A percentile compares a stretch with the other conserved stretches of the same genome.
These are phyloP conservation scores for Thielaviopsis cerberus DNA, from an alignment of 2,329 filamentous ascomycete species.

Conservation along the genomic window DNA sequence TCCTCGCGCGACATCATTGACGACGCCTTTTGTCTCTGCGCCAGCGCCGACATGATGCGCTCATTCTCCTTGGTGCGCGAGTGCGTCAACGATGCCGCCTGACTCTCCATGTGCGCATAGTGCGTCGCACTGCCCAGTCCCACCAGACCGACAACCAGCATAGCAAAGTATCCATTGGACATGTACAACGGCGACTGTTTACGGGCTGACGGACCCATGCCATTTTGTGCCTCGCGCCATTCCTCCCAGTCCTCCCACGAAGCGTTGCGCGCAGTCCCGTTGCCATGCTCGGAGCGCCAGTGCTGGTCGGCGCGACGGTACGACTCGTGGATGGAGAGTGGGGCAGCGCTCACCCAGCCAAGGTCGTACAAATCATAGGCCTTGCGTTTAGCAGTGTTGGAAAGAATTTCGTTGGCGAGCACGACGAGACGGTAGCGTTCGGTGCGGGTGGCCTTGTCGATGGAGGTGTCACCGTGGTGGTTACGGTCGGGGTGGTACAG, in stretches of 20 bases:
- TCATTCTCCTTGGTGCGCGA: slow-evolving; percentile 46
- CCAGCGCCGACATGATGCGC: slow-evolving; percentile 33
- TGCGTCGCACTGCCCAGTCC: slow-evolving; percentile 51
- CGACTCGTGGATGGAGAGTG: slow-evolving; percentile 25
- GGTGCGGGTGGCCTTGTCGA: slow-evolving; percentile 31
- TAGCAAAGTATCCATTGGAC: slow-evolving; percentile 61
- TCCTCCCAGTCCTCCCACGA: slow-evolving; percentile 97
- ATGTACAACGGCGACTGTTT: slow-evolving; percentile 44
- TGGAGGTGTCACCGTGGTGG: slow-evolving; percentile 15
- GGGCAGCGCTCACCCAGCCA: slow-evolving; percentile 54
- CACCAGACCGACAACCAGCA: slow-evolving; percentile 50
- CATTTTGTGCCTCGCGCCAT: slow-evolving; percentile 43
- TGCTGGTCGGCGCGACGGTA: slow-evolving; percentile 24
- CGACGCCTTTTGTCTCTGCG: slow-evolving; percentile 27
- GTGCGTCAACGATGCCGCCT: slow-evolving; percentile 44
- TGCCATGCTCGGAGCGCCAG: slow-evolving; percentile 28
- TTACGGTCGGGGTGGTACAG: slow-evolving; percentile 78
- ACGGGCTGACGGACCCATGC: slow-evolving; percentile 15
- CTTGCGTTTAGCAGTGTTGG: slow-evolving; percentile 55
- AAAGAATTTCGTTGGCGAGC: slow-evolving; percentile 73
- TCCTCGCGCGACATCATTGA: slow-evolving; percentile 12
- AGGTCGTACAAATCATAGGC: slow-evolving; percentile 68
- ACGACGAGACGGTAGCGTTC: slow-evolving; percentile 83
- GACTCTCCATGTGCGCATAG: slow-evolving; percentile 46
- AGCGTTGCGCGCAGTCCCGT: slow-evolving; percentile 47